Base-by-base conservation (phyloP, 2,329 filamentous ascomycete genomes). In the Knoxdaviesia proteae region DNA sequence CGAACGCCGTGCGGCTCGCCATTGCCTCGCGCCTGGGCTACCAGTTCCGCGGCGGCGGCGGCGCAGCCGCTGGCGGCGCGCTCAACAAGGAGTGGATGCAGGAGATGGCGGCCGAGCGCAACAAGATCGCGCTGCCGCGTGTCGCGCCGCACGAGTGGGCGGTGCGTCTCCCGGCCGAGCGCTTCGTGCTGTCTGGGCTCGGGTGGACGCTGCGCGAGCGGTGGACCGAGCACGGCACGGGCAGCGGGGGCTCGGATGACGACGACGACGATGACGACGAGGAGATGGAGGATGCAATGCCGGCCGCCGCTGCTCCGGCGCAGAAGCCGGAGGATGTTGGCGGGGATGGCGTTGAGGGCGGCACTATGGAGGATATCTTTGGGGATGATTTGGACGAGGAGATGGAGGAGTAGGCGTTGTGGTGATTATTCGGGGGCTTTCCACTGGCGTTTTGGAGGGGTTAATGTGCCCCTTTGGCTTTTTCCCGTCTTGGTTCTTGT, bases 61-160 rank as follows among this genome's bases (percentile, higher is more conserved):
- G 20, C 20, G 20, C 20, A 20, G 20, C 20, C 20, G 64, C 64
- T 11, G 65, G 62, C 6, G 62, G 68, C 34, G 71, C 70, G 6
- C 62, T 73, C 41, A 71, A 66, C 56, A 87, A 87, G 54, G 82
- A 88, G 49, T 86, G 80, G 57, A 67, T 87, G 62, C 61, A 77
- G 44, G 80, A 86, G 55, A 63, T 84, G n/a, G 82, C 80, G 8
- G 65, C 69, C 48, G 75, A 80, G 54, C 63, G 77, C 48, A 86
- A 86, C 59, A 72, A 71, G 51, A 64, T 79, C 32, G 69, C 68
- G 1, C 58, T 86, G 47, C 77, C 77, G 20, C 67, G 69, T 47
- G 69, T 80, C 10, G 61, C 70, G 8, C 66, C 70, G 37, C 72
- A 71, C 51, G 77, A 80, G 53, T 81, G 76, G 74, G 77, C 77